Evolutionary conservation across 176 grass and related monocot species (phyloP).

Genomic region (Lolium rigidum): DNA sequence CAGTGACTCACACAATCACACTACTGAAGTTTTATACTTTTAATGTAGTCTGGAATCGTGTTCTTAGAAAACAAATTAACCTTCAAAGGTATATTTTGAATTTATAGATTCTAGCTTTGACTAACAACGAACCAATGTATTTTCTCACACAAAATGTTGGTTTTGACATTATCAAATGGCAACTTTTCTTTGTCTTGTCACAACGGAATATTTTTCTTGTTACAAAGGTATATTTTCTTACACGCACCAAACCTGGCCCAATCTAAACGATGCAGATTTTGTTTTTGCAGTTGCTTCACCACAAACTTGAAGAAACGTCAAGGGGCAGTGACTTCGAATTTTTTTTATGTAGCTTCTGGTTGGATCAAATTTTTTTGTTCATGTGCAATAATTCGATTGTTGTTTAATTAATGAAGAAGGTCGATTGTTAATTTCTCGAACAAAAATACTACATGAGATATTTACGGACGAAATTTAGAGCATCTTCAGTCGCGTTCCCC

Average conservation of each 20-base stretch:
- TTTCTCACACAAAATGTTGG: neutral
- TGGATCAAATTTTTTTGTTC: neutral
- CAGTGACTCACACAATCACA: neutral
- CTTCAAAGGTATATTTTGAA: neutral
- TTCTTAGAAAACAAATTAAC: neutral
- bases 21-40: neutral
- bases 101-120: neutral
- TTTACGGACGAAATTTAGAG: neutral
- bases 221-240: neutral
- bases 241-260: neutral
- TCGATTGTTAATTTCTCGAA: neutral
- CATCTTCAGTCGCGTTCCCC: too few species aligned
- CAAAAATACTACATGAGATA: neutral
- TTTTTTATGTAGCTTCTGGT: neutral
- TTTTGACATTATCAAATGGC: neutral
- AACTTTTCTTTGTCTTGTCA: neutral
- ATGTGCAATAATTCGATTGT: neutral
- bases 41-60: neutral
- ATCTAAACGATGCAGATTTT: too few species aligned
- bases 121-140: neutral
- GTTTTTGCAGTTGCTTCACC: neutral
- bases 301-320: neutral
- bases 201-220: too few species aligned
- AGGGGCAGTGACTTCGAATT: neutral
- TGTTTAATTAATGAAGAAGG: neutral